Evolutionary conservation across 2,329 filamentous ascomycete genomes (phyloP).

Genomic region (Stachybotrys echinatus): DNA sequence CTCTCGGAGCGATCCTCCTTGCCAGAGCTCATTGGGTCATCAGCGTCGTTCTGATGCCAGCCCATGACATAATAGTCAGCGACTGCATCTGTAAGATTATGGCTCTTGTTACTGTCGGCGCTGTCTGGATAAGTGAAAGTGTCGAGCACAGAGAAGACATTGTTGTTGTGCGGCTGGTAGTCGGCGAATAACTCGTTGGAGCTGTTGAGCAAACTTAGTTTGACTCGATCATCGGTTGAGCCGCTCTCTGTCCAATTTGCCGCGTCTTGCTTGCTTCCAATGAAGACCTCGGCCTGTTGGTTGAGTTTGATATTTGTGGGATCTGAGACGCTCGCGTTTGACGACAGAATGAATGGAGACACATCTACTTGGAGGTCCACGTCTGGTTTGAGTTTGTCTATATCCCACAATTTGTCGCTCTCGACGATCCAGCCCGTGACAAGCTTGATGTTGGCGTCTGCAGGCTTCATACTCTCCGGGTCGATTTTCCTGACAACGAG

Average conservation of each 20-base stretch:
- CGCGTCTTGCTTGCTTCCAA: background rate
- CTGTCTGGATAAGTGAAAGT: background rate
- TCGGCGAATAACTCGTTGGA: background rate
- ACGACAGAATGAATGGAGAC: slow-evolving; percentile 35
- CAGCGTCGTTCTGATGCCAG: background rate
- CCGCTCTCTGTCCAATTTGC: background rate
- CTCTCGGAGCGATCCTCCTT: no score
- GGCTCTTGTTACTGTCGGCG: background rate
- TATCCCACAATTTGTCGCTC: background rate
- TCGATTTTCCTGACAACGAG: no score
- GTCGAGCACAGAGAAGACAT: background rate
- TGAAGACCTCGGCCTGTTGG: background rate
- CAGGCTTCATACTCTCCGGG: no score
- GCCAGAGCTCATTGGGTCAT: no score
- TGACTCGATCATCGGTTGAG: background rate
- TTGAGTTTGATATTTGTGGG: no score
- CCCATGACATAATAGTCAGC: background rate
- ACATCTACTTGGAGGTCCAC: slow-evolving; percentile 33
- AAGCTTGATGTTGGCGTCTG: no score
- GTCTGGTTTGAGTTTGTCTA: slow-evolving; percentile 22
- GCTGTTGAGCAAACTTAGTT: background rate
- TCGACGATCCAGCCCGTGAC: no score
- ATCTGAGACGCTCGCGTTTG: no score
- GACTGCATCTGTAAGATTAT: no score
- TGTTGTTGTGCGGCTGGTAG: background rate